Base-by-base conservation (phyloP, 2,329 filamentous ascomycete species). In the Xylariales sp. region DNA sequence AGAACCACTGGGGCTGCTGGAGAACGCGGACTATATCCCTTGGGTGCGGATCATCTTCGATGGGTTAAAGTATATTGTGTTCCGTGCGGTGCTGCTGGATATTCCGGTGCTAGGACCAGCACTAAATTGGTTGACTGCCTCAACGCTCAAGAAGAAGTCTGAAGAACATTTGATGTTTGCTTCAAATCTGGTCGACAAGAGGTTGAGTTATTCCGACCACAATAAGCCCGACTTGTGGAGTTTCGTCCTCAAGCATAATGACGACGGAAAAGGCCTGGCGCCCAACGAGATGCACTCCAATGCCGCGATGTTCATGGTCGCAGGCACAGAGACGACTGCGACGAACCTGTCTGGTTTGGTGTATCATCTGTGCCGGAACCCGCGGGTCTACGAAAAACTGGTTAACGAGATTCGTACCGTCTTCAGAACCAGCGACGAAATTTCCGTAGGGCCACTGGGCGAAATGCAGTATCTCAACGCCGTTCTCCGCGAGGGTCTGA, bases 401-500 rank as follows among this genome's bases (percentile, higher is more conserved):
- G 52, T 52, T 3, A 16, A 55, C 2, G 69, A 73, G 52, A 56
- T 73, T 8, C 60, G 68, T 3, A 46, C 51, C 1, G 20, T 53
- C 1, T 70, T 70, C 43, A 46, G 50, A 4, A 54, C 29, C 1
- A 54, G 62, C 16, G 54, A 62, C 0, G 61, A 70, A 15, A 70
- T 71, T 33, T 58, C 50, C n/a, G 45, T 65, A 11, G 48, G 48
- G 5, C 53, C 53, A 6, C 53, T 61, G 4, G 47, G 48, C 20
- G 47, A 50, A 10, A 46, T 68, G 0, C 38, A 50, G 5, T 71
- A 70, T 39, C 57, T 70, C 46, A 44, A 59, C 6, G 68, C 67
- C 8, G 58, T 54, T 36, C 50, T 71, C 9, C 58, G 69, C 7
- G 69, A 72, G 50, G 51, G 54, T 5, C 45, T 71, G 19, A 60